Percentiles rank a stretch among this genome's conserved stretches.
Conservation (phyloP, 768 basidiomycete species). For the Mycena chlorophos region DNA sequence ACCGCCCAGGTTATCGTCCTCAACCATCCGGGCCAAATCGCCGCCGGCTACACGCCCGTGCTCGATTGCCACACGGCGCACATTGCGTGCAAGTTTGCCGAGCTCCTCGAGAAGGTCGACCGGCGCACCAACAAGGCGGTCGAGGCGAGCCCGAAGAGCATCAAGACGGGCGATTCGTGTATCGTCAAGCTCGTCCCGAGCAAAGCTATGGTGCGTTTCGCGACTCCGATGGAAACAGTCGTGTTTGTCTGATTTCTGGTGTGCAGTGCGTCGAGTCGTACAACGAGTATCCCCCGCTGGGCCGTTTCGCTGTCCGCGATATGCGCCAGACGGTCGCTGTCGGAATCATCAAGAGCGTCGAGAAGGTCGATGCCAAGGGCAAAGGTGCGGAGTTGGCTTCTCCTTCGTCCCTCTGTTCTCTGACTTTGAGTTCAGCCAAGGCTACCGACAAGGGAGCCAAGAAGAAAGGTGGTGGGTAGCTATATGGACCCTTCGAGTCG, state of each 20-base stretch:
- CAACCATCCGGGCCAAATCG: conserved; percentile 99
- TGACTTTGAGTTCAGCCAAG: no score
- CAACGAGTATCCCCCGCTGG: conserved; percentile 79
- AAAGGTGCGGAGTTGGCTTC: no score
- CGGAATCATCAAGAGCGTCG: conserved; percentile 77
- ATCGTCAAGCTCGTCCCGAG: conserved; percentile 95
- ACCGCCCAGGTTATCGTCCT: conserved; percentile 99
- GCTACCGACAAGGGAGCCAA: no score
- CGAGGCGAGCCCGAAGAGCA: conserved; percentile 88
- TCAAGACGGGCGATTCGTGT: conserved; percentile 99
- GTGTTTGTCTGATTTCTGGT: no score
- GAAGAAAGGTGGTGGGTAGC: no score
- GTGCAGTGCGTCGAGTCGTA: conserved; percentile 78
- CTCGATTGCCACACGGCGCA: conserved; percentile 99
- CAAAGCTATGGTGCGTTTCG: conserved; percentile 85
- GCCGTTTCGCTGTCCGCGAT: conserved; percentile 82
- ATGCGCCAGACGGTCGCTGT: conserved; percentile 85
- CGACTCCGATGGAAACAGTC: no score
- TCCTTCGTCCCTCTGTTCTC: no score
- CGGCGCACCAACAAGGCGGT: conserved; percentile 94
- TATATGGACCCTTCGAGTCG: no score
- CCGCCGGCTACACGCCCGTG: conserved; percentile 97
- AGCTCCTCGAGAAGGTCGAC: conserved; percentile 99
- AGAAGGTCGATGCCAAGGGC: conserved; percentile 90
- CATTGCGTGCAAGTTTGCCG: conserved; percentile 99